A percentile compares a stretch with the other conserved stretches of the same genome.
phyloP scores from a whole-genome alignment of 192 early-diverging fungal species.

The Coemansia sp. region DNA sequence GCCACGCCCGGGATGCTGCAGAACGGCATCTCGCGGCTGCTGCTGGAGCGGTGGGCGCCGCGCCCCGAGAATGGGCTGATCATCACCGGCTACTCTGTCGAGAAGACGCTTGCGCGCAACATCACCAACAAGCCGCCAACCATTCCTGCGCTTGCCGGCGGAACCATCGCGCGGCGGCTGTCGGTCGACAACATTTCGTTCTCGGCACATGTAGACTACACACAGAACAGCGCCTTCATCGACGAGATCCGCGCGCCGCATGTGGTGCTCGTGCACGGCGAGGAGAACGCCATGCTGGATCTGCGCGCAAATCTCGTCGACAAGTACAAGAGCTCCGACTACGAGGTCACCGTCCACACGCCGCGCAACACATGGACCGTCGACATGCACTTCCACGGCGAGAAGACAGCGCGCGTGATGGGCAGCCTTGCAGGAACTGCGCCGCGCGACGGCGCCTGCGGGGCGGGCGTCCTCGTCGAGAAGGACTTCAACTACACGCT shows the following conservation, averaged over 20 bases:
- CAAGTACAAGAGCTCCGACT: constrained; percentile 76
- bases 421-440: constrained; percentile 78
- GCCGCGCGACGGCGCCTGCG: constrained; percentile 65
- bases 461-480: constrained; percentile 81
- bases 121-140: constrained; percentile 86
- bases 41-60: constrained; percentile 94
- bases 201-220: constrained; percentile 96
- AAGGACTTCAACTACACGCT: constrained; percentile 90
- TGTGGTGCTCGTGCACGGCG: constrained; percentile 95
- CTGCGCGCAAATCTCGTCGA: constrained; percentile 83
- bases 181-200: constrained; percentile 95
- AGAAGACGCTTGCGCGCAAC: constrained; percentile 86
- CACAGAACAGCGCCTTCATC: constrained; percentile 95
- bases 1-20: constrained; percentile 98
- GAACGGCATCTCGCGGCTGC: constrained; percentile 90
- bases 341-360: constrained; percentile 79
- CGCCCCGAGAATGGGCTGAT: constrained; percentile 91
- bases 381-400: constrained; percentile 89
- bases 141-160: constrained; percentile 77
- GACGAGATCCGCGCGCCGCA: constrained; percentile 90
- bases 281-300: constrained; percentile 89
- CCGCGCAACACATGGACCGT: constrained; percentile 89
- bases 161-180: constrained; percentile 76
- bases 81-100: constrained; percentile 97
- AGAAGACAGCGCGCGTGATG: constrained; percentile 86